Evolutionary conservation across 371 early-diverging fungal genomes (phyloP).

Genomic region (Lichtheimia corymbifera): DNA sequence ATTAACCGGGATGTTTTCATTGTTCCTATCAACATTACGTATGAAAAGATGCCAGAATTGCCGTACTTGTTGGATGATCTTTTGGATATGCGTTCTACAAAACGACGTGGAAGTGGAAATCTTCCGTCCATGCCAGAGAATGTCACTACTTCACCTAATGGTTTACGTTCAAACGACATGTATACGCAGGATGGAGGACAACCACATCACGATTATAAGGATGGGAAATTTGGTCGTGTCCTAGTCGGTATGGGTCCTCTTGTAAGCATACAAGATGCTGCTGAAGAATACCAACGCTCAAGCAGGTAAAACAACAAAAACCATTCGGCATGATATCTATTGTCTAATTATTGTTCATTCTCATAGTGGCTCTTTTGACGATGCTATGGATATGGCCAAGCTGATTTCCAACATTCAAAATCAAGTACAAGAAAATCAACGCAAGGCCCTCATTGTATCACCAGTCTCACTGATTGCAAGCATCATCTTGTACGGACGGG

Average conservation of each 20-base stretch:
- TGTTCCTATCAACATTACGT: conserved; percentile 52
- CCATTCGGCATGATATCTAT: not conserved
- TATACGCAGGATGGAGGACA: conserved; percentile 31
- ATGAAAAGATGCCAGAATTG: conserved; percentile 49
- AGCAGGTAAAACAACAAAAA: conserved; percentile 19
- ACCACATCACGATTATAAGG: conserved; percentile 17
- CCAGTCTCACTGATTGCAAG: conserved; percentile 41
- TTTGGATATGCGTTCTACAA: conserved; percentile 36
- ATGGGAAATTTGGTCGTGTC: conserved; percentile 28
- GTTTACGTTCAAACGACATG: conserved; percentile 41
- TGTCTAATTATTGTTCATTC: not conserved
- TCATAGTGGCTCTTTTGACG: conserved; percentile 8
- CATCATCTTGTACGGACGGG: conserved; percentile 47
- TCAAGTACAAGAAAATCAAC: conserved; percentile 37
- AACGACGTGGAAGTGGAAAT: not conserved
- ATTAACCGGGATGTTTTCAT: conserved; percentile 40
- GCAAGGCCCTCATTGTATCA: conserved; percentile 41
- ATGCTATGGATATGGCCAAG: conserved; percentile 19
- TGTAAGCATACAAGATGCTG: conserved; percentile 45
- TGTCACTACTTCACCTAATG: conserved; percentile 2
- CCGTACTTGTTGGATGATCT: conserved; percentile 43
- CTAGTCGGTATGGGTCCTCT: conserved; percentile 44
- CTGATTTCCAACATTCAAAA: conserved; percentile 31
- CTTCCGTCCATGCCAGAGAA: not conserved
- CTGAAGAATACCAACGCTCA: conserved; percentile 22